phyloP scores from a whole-genome alignment of 345 rosid species.

The Gossypium ekmanianum region DNA sequence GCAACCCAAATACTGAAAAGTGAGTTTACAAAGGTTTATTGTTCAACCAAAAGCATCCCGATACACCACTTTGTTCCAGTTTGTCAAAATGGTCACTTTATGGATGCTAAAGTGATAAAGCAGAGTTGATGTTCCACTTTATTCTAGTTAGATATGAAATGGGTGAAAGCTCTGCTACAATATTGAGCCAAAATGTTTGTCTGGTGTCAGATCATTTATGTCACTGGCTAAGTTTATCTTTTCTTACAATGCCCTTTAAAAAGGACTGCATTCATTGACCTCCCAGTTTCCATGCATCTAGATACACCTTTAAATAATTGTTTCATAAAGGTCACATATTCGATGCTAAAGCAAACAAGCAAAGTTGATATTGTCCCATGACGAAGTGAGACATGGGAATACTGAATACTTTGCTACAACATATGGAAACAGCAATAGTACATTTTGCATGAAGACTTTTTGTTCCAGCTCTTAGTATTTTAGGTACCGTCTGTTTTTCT shows the following conservation, averaged over 20 bases:
- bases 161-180: constrained; percentile 28
- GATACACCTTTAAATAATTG: constrained; percentile 71
- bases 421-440: not conserved
- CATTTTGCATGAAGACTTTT: not conserved
- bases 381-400: constrained; percentile 48
- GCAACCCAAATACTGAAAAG: not conserved
- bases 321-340: constrained; percentile 73
- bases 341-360: constrained; percentile 72
- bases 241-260: constrained; percentile 2
- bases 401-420: constrained; percentile 54
- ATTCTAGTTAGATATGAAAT: constrained; percentile 27
- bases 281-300: constrained; percentile 45
- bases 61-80: constrained; percentile 27
- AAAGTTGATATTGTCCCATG: constrained; percentile 53
- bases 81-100: constrained; percentile 27
- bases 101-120: constrained; percentile 32
- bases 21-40: constrained; percentile 1
- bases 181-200: not conserved
- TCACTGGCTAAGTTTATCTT: not conserved
- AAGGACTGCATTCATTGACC: not conserved
- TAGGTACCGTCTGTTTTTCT: not conserved
- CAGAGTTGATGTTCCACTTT: constrained; percentile 33
- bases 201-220: not conserved
- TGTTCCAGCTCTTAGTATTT: not conserved
- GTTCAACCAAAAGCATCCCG: constrained; percentile 21